Evolutionary conservation across 495 filamentous ascomycete species (phyloP).

Genomic region (Penicillium samsonianum): DNA sequence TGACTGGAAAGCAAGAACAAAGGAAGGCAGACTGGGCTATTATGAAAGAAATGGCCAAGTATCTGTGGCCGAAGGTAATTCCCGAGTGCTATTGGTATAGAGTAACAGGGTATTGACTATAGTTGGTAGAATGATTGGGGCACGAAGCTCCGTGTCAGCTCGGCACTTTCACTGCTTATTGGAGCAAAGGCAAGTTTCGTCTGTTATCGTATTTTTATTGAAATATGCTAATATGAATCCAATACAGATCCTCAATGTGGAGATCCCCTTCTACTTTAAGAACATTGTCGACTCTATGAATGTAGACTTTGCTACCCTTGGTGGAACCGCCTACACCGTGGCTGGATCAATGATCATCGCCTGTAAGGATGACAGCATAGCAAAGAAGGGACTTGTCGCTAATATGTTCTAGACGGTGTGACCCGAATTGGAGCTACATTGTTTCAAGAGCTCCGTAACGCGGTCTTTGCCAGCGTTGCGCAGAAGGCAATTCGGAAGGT

Average conservation of each 20-base stretch:
- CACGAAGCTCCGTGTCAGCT: constrained; percentile 79
- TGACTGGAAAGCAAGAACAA: constrained; percentile 73
- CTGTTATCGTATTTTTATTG: too few relatives aligned
- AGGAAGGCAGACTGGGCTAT: constrained; percentile 97
- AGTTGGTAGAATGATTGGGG: constrained; percentile 64
- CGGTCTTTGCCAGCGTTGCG: constrained; percentile 93
- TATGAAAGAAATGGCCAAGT: constrained; percentile 94
- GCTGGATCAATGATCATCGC: constrained; percentile 91
- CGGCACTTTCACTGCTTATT: constrained; percentile 77
- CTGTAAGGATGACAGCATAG: constrained; percentile 47
- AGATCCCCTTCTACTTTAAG: constrained; percentile 99
- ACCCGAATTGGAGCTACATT: constrained; percentile 84
- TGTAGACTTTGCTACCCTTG: constrained; percentile 78
- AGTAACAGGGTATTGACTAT: constrained; percentile 11
- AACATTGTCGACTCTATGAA: constrained; percentile 97
- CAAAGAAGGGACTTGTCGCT: constrained; percentile 6
- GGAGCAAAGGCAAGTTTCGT: constrained; percentile 69
- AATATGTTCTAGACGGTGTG: constrained; percentile 62
- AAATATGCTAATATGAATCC: constrained; percentile 18
- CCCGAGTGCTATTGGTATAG: neutral
- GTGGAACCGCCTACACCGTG: constrained; percentile 83
- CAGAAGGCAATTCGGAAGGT: constrained; percentile 94
- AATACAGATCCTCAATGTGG: constrained; percentile 80
- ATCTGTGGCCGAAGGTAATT: constrained; percentile 89
- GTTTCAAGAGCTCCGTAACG: constrained; percentile 91